Base-by-base conservation (phyloP, 441 rosid genomes). In the Erysimum pusillum region DNA sequence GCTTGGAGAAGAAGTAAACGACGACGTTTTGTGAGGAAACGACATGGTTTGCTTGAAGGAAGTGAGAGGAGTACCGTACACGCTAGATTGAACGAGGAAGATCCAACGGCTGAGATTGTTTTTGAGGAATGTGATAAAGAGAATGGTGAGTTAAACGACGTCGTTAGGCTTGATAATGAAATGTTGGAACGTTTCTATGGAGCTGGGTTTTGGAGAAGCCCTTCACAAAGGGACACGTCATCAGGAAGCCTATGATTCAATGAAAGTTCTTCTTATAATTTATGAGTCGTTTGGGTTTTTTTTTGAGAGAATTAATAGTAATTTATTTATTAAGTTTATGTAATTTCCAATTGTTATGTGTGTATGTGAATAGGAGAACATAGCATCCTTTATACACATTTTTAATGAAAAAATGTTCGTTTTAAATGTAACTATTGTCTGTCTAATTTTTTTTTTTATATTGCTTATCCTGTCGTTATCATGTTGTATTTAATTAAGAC, bases 121-220 rank as follows among this genome's bases (percentile, higher is more conserved):
- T 56, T 60, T 0, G 75, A 54, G 12, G 67, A 75, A 9, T 68
- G 38, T 1, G 62, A 15, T 1, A 65, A 15, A 13, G 12, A 12
- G 35, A 36, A 6, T 38, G 81, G 6, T 15, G 86, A 58, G 18
- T 45, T 58, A 35, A 80, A 62, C 69, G 78, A 80, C 49, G 71
- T 80, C 56, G 84, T 71, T 6, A 72, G 54, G 53, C 69, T 85
- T 65, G 92, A 90, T 17, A 83, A 76, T 73, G 90, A 87, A 67
- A 89, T 86, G 89, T 88, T 91, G 92, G 90, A 80, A 61, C 89
- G 69, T 63, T 90, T 92, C 58, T 74, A 68, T 66, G 85, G 81
- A 6, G 71, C 91, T 58, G 98, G 98, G 20, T 92, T 92, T 66
- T 90, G 96, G 94, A 86, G 98, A 76, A 89, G 91, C 75, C 85